These are phyloP conservation scores for Puccinia hordei DNA, from an alignment of 1,284 basidiomycete genomes.

Conservation along the genomic window DNA sequence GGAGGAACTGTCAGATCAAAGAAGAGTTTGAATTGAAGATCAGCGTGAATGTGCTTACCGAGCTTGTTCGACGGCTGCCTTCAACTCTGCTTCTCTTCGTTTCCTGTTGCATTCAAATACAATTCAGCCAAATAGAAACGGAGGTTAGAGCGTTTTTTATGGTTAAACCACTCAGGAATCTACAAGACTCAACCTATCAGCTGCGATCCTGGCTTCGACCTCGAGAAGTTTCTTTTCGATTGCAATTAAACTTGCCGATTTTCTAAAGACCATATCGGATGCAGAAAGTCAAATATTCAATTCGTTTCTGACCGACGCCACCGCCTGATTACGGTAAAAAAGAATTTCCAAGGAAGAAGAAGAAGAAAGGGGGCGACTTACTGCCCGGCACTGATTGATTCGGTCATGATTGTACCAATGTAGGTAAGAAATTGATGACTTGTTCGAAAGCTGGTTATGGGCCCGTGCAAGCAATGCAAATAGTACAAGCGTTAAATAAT, in stretches of 20 bases:
- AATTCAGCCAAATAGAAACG: neutral
- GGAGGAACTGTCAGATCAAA: neutral
- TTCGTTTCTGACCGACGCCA: neutral
- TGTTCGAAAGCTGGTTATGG: neutral
- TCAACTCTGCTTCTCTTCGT: slow-evolving; percentile 36
- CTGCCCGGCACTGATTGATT: neutral
- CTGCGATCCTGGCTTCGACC: slow-evolving; percentile 37
- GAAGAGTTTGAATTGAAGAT: neutral
- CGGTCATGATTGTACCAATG: slow-evolving; percentile 2
- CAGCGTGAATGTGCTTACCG: slow-evolving; percentile 4
- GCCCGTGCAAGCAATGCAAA: neutral
- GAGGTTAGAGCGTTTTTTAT: neutral
- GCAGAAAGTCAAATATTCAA: neutral
- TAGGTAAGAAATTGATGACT: neutral
- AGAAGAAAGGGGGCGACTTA: neutral
- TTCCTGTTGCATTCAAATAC: slow-evolving; percentile 10
- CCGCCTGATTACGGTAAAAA: neutral
- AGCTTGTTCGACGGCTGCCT: slow-evolving; percentile 43
- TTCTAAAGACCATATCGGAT: slow-evolving; percentile 1
- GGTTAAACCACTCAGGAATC: neutral
- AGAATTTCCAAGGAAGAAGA: neutral
- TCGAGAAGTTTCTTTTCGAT: slow-evolving; percentile 39
- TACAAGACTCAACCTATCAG: slow-evolving; percentile 26
- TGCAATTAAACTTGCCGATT: slow-evolving; percentile 41
- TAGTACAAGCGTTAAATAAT: neutral